Conservation (phyloP, 352 stramenopile species). For the Aphanomyces cochlioides region DNA sequence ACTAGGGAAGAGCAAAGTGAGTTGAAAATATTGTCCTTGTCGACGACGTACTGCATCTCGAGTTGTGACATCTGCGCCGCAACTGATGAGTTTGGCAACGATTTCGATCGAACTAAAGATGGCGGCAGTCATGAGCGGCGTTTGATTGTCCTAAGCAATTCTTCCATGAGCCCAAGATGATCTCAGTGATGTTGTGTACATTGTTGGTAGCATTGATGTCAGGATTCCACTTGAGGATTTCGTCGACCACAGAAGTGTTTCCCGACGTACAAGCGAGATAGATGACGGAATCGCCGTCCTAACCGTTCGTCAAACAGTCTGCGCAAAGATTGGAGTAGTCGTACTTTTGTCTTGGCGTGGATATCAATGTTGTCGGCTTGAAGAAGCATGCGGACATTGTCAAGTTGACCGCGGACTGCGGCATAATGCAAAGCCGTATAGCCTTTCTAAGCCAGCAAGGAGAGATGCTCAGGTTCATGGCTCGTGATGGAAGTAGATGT, state of each 20-base stretch:
- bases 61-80: neutral
- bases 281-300: conserved; percentile 11
- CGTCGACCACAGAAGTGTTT: neutral
- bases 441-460: conserved; percentile 35
- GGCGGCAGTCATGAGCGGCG: conserved; percentile 7
- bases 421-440: conserved; percentile 69
- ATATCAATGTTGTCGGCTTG: neutral
- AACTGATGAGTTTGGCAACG: neutral
- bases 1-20: neutral
- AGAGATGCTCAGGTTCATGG: neutral
- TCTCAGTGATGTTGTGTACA: neutral
- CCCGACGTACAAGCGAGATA: neutral
- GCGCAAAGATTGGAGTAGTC: neutral
- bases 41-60: too few species aligned
- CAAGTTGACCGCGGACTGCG: conserved; percentile 50
- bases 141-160: conserved; percentile 1
- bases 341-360: conserved; percentile 15
- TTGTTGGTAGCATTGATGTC: conserved; percentile 2
- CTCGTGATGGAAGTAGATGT: neutral
- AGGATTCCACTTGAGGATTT: neutral
- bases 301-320: neutral
- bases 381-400: conserved; percentile 12
- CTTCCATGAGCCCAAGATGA: too few species aligned
- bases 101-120: neutral
- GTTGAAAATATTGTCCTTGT: neutral